Base-by-base conservation (phyloP, 176 grass and related monocot genomes). In the Juncus effusus region DNA sequence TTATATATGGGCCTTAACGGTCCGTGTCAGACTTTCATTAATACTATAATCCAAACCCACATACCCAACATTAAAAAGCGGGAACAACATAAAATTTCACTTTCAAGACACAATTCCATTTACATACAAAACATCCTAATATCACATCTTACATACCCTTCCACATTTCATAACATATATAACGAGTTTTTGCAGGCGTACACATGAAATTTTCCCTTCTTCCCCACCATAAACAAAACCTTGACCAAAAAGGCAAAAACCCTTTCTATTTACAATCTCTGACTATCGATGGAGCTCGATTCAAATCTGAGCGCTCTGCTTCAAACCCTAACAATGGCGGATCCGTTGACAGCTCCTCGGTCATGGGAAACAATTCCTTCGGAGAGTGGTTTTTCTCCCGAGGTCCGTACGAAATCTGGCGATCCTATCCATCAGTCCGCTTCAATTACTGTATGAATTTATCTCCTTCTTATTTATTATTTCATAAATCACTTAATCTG, bases 301-400 rank as follows among this genome's bases (percentile, higher is more conserved):
- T 74, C 82, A 62, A 81, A 74, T 76, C 80, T 96, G 74, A 85
- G 76, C 74, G 73, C 82, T 60, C 75, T 91, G 41, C 77, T 89
- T 52, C 75, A 59, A 55, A 75, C 69, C 16, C 80, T 96, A 57
- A 86, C 69, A 76, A 83, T 92, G 56, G 85, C 78, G 36, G 74
- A 75, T 2, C 85, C 88, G 3, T 84, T 72, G 79, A 88, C 68
- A 13, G 67, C 80, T 6, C 63, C 88, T 11, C 65, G 60, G 38
- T 74, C 82, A 13, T 97, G 88, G 93, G 88, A 97, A 56, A 76
- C 77, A 45, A 42, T 96, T 52, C 35, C 67, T 7, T 72, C 72
- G 3, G 77, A 86, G 55, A 75, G 77, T 7, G 77, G 87, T 7
- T 53, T 49, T 1, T 59, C 42, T 55, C 58, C 50, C 2, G 77